Evolutionary conservation across 1,284 basidiomycete genomes (phyloP), one percentile per base, ranked within the genome.

Genomic region (Veloporphyrellus conicus): DNA sequence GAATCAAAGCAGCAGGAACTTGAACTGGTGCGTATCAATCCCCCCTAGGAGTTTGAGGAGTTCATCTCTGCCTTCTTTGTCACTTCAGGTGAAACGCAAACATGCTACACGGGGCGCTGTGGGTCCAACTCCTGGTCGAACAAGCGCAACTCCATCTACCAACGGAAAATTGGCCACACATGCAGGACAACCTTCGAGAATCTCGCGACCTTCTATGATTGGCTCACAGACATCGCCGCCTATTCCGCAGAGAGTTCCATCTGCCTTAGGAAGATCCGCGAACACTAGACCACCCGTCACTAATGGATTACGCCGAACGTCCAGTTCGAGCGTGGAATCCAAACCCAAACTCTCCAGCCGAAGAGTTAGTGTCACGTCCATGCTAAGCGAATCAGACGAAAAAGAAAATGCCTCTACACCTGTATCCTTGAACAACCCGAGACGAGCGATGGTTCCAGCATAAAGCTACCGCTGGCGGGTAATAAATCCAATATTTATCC

Each of bases 1-100:
- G 89, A 92, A 65, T 83, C 89, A 19, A 93, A 93, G 68, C 91
- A 93, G 61, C 89, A 92, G 61, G 90, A 93, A 63, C 71, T 94
- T 20, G 90, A 93, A 62, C 63, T 91, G 68, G 91, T 93, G 47
- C 55, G 85, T 74, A 51, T 45, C 49, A 10, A 36, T 34, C 18
- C 9, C 25, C 7, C 9, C 14, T 6, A 10, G 11, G 15, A 28
- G 36, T 36, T 12, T 29, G 27, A 27, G 10, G 34, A 8, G 16
- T n/a, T 51, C 3, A 53, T 8, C n/a, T 27, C 44, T 28, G 45
- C 10, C 12, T 8, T 25, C 23, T 25, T n/a, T 27, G 19, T 43
- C 10, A 16, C 28, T 14, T 34, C 10, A 91, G 89, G 71, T 90
- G 47, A 92, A 92, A 66, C 75, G 89, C 31, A 80, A 79, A 43